These are phyloP conservation scores for Exophiala spinifera DNA, from an alignment of 2,329 filamentous ascomycete genomes.

Conservation along the genomic window DNA sequence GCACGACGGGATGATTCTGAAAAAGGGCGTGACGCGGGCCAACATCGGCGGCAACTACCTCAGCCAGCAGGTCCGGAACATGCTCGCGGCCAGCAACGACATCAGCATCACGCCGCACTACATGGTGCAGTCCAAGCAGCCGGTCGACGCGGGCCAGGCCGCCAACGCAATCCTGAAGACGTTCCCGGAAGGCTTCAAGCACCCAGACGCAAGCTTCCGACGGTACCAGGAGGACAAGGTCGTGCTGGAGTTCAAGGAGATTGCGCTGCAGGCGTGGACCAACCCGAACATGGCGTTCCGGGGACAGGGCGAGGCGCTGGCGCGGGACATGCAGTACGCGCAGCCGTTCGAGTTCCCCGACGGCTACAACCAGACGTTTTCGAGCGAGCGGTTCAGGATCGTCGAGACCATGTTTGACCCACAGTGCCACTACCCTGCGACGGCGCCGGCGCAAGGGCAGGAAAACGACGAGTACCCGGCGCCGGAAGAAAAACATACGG, in stretches of 20 bases:
- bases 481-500: conserved; percentile 70
- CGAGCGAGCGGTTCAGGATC: conserved; percentile 78
- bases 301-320: conserved; percentile 42
- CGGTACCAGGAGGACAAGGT: conserved; percentile 87
- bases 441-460: conserved; percentile 32
- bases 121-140: conserved; percentile 79
- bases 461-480: conserved; percentile 46
- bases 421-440: conserved; percentile 61
- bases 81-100: conserved; percentile 67
- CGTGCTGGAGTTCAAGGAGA: conserved; percentile 95
- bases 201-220: conserved; percentile 68
- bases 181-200: conserved; percentile 60
- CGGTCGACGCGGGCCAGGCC: conserved; percentile 80
- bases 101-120: conserved; percentile 81
- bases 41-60: conserved; percentile 86
- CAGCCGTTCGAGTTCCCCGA: conserved; percentile 95
- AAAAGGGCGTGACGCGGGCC: conserved; percentile 82
- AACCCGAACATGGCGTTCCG: conserved; percentile 35
- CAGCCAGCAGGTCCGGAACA: conserved; percentile 77
- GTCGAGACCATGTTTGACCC: conserved; percentile 91
- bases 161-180: conserved; percentile 70
- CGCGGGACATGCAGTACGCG: conserved; percentile 72
- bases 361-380: conserved; percentile 93
- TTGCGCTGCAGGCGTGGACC: conserved; percentile 87
- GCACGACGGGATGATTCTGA: conserved; percentile 90